Percentiles rank a stretch among this genome's conserved stretches.
Evolutionary conservation across 495 filamentous ascomycete species (phyloP).

Genomic region (Talaromyces liani): DNA sequence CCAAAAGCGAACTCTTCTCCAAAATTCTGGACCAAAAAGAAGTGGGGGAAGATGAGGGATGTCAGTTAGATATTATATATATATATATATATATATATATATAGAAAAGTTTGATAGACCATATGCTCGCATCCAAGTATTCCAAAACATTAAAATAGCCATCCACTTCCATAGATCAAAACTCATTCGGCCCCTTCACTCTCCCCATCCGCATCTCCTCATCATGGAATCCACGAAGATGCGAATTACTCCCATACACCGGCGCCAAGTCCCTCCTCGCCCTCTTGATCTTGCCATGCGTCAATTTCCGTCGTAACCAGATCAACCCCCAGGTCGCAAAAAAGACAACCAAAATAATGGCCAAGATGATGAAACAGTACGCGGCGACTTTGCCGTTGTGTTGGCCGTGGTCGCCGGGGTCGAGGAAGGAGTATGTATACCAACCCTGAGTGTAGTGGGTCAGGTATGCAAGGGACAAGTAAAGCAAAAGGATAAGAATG

Average conservation of each 20-base stretch:
- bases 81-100: too few species aligned
- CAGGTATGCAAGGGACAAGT: slow-evolving; percentile 68
- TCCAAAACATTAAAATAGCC: too few species aligned
- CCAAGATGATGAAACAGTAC: slow-evolving; percentile 52
- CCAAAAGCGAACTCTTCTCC: neutral
- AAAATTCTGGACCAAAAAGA: neutral
- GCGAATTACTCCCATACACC: neutral
- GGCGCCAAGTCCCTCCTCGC: slow-evolving; percentile 14
- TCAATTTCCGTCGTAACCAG: slow-evolving; percentile 40
- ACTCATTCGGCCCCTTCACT: neutral
- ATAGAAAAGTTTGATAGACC: too few species aligned
- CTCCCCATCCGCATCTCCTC: neutral
- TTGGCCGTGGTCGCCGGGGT: slow-evolving; percentile 43
- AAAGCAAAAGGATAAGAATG: slow-evolving; percentile 52
- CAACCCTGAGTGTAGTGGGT: slow-evolving; percentile 60
- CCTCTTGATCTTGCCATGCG: slow-evolving; percentile 22
- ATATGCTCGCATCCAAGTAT: too few species aligned
- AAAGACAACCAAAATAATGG: slow-evolving; percentile 58
- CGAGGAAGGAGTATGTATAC: slow-evolving; percentile 69
- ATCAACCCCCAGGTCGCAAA: slow-evolving; percentile 45
- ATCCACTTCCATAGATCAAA: neutral
- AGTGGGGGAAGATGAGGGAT: too few species aligned
- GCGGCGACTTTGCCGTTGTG: slow-evolving; percentile 34
- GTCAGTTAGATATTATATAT: too few species aligned
- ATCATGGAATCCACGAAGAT: neutral